Evolutionary conservation across 352 stramenopile genomes (phyloP).

Genomic region (Pythium vanterpoolii): DNA sequence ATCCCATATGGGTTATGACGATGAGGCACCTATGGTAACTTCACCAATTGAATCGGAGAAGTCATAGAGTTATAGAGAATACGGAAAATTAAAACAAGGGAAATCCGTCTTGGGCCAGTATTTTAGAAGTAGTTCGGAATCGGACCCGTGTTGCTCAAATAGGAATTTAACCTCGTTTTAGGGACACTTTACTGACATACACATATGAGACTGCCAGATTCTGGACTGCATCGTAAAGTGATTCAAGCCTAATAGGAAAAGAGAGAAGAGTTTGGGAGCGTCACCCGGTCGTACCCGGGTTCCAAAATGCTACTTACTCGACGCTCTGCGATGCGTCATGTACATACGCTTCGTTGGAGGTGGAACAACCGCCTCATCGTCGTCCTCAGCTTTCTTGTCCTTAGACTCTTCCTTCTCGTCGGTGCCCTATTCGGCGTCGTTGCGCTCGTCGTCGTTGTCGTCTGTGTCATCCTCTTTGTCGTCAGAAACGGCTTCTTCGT

Average conservation of each 20-base stretch:
- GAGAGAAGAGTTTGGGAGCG: neutral
- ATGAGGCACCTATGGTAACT: too few relatives aligned
- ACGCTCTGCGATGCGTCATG: constrained; percentile 3
- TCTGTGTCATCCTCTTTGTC: neutral
- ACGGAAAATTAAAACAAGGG: too few relatives aligned
- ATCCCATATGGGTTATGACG: too few relatives aligned
- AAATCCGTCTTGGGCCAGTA: constrained; percentile 4
- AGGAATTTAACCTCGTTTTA: neutral
- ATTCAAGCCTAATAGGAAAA: constrained; percentile 2
- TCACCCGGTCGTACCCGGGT: constrained; percentile 1
- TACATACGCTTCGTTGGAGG: neutral
- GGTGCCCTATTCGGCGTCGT: neutral
- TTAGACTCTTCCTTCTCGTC: constrained; percentile 1
- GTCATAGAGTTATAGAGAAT: too few relatives aligned
- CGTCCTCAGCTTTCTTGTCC: constrained; percentile 1
- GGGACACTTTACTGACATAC: neutral
- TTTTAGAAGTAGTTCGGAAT: constrained; percentile 4
- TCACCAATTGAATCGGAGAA: too few relatives aligned
- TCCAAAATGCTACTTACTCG: neutral
- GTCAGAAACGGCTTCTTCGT: too few relatives aligned
- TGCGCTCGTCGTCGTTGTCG: neutral
- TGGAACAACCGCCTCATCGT: neutral
- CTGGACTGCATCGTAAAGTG: too few relatives aligned
- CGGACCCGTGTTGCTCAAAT: constrained; percentile 4
- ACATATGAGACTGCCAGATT: constrained; percentile 1